Percentiles rank a stretch among this genome's conserved stretches.
phyloP scores from a whole-genome alignment of 495 filamentous ascomycete genomes.

The Parathielavia appendiculata region DNA sequence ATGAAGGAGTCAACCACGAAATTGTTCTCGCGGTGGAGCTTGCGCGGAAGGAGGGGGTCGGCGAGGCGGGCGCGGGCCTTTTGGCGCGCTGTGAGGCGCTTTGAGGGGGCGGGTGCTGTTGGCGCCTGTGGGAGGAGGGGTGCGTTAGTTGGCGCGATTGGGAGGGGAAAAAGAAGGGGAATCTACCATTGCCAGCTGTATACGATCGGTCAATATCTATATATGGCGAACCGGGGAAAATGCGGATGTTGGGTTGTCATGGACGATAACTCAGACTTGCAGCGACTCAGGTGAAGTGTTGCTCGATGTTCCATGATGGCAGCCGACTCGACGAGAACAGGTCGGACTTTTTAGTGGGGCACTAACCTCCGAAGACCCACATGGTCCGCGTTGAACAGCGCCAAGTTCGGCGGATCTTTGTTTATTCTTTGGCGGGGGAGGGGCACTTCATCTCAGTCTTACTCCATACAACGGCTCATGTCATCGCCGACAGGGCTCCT shows the following conservation, averaged over 20 bases:
- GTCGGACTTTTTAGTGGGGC: constrained; percentile 35
- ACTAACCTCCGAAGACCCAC: background rate
- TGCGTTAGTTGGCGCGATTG: background rate
- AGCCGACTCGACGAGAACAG: no score
- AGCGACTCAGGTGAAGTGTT: no score
- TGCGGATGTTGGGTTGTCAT: no score
- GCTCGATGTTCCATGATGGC: no score
- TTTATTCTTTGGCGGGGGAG: constrained; percentile 19
- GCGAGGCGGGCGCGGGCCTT: constrained; percentile 31
- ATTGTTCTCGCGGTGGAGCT: constrained; percentile 40
- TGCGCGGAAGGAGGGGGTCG: constrained; percentile 35
- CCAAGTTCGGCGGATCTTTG: constrained; percentile 11
- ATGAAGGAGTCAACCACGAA: constrained; percentile 45
- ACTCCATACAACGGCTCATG: constrained; percentile 1
- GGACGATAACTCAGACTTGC: no score
- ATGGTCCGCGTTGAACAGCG: background rate
- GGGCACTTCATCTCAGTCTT: constrained; percentile 24
- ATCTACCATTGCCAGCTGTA: constrained; percentile 17
- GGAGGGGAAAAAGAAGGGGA: background rate
- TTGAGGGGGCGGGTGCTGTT: constrained; percentile 24
- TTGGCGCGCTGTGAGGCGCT: constrained; percentile 30
- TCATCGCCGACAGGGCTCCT: no score
- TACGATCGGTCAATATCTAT: background rate
- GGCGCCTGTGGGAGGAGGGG: constrained; percentile 24
- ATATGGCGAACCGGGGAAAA: no score